Evolutionary conservation across 1,284 basidiomycete genomes (phyloP), one percentile per base, ranked within the genome.

Genomic region (Tilletiopsis washingtonensis): DNA sequence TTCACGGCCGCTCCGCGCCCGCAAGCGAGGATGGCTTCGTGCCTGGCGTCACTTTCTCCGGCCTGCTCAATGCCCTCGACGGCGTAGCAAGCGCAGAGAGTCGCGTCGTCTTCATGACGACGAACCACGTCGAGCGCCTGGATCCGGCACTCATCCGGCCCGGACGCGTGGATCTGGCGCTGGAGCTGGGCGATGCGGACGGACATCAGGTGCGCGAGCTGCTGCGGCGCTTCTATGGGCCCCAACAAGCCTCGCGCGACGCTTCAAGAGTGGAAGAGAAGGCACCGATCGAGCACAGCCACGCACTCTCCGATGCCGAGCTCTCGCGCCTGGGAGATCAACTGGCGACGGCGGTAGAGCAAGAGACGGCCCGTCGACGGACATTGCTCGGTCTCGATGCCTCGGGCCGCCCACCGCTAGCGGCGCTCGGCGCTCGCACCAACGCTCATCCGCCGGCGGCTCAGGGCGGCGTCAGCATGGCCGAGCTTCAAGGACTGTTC

Each of bases 81-180:
- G 94, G 94, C 17, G 93, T 99, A 14, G 93, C 91, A 2, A 91
- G 88, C 3, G 89, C 91, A 32, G 74, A 75, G 23, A 90, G 94
- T 68, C 83, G 94, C n/a, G 86, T 99, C 68, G 83, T 98, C 38
- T 98, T 98, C 75, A 89, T 98, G 86, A 98, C 93, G 1, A 98
- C 93, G n/a, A 98, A 98, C 74, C 93, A 97, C 67, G 75, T 88
- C 37, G 70, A 73, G 52, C 57, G 57, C 32, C 59, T 73, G 19
- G 90, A 93, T 67, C 85, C 88, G 7, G 93, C 94, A 0, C 81
- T 98, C 34, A 90, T 98, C 61, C 84, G 93, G 46, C 93, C 93
- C 0, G 93, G 93, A 1, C 81, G 93, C 7, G 91, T 98, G 32
- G 93, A 98, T 73, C 74, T 97, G 40, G 81, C 83, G 25, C 81